These are phyloP conservation scores for Blastobotrys illinoisensis DNA, from an alignment of 1,139 yeast species.

Conservation along the genomic window DNA sequence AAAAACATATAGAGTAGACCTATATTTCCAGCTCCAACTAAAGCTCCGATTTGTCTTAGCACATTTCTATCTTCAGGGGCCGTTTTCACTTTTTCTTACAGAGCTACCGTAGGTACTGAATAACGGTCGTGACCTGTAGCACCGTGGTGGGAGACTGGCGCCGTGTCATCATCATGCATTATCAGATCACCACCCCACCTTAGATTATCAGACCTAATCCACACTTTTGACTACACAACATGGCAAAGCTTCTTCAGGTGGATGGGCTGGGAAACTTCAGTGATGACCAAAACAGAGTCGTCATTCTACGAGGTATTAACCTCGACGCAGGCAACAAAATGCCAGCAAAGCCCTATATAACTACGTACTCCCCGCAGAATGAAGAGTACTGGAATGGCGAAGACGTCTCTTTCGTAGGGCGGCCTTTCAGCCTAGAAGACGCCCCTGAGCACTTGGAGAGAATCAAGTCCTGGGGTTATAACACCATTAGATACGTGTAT, in stretches of 20 bases:
- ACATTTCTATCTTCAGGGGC: too few species aligned
- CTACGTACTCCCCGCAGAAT: conserved; percentile 48
- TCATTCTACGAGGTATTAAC: conserved; percentile 72
- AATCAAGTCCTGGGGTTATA: conserved; percentile 77
- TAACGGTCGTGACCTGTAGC: too few species aligned
- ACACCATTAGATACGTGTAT: conserved; percentile 66
- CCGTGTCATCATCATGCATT: too few species aligned
- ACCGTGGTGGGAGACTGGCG: too few species aligned
- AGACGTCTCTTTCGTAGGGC: conserved; percentile 68
- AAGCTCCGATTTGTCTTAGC: too few species aligned
- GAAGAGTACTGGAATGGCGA: conserved; percentile 60
- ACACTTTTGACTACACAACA: background rate
- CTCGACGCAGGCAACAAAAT: conserved; percentile 65
- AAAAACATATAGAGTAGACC: too few species aligned
- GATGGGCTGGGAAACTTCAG: conserved; percentile 49
- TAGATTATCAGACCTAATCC: background rate
- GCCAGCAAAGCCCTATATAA: conserved; percentile 53
- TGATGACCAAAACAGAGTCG: conserved; percentile 50
- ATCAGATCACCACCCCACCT: too few species aligned
- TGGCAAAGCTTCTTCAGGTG: conserved; percentile 26
- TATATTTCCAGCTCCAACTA: too few species aligned
- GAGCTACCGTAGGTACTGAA: too few species aligned
- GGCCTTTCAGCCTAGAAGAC: conserved; percentile 73
- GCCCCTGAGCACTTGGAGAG: conserved; percentile 64
- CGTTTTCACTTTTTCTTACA: too few species aligned